These are phyloP conservation scores for Salvia hispanica DNA, from an alignment of 257 asterid species.

Conservation along the genomic window DNA sequence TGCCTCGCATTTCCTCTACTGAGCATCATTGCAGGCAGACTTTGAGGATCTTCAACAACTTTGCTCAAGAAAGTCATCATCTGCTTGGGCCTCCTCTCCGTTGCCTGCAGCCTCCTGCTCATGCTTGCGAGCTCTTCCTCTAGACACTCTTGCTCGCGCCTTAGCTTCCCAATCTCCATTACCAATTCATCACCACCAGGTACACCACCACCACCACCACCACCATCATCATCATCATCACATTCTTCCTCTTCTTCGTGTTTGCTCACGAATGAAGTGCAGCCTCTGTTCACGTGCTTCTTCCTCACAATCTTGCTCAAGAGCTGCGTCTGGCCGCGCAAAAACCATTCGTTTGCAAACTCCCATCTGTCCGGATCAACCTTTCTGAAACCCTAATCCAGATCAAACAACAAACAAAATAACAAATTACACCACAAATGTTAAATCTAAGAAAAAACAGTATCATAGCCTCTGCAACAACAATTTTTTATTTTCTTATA, in stretches of 20 bases:
- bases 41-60: slow-evolving; percentile 69
- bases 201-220: not conserved
- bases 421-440: not conserved
- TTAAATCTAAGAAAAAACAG: no score
- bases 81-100: slow-evolving; percentile 78
- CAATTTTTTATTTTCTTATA: not conserved
- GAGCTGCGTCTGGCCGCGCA: slow-evolving; percentile 71
- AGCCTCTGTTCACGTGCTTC: slow-evolving; percentile 35
- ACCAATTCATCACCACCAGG: slow-evolving; percentile 15
- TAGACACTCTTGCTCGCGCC: slow-evolving; percentile 58
- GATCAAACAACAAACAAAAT: not conserved
- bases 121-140: slow-evolving; percentile 57
- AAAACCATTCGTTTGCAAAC: slow-evolving; percentile 86
- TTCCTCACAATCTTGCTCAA: slow-evolving; percentile 61
- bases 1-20: slow-evolving; percentile 29
- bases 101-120: slow-evolving; percentile 72
- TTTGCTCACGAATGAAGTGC: not conserved
- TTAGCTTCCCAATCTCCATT: slow-evolving; percentile 44
- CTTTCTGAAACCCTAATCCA: slow-evolving; percentile 69
- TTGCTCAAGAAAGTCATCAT: slow-evolving; percentile 76
- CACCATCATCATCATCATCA: slow-evolving; percentile 4
- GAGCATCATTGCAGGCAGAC: slow-evolving; percentile 54
- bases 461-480: not conserved
- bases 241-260: slow-evolving; percentile 25
- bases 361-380: slow-evolving; percentile 93